phyloP scores from a whole-genome alignment of 139 green algal species.

The Coelastrella sp. region DNA sequence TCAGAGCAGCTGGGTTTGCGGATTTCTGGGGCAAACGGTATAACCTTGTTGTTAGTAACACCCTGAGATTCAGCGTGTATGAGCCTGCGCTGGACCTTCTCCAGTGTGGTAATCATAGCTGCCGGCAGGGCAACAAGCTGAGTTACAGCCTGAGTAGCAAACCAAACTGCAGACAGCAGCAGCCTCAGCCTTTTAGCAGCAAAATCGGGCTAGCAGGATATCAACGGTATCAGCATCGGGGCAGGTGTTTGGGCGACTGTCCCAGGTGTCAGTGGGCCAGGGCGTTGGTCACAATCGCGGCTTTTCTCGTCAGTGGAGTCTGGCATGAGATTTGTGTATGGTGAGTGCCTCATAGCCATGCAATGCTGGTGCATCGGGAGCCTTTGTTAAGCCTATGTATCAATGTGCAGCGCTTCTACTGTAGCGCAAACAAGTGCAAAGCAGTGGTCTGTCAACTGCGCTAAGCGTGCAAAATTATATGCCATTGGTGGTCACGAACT shows the following conservation, averaged over 20 bases:
- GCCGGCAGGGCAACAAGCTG: not conserved
- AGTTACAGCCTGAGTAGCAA: not conserved
- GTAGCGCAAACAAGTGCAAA: no score
- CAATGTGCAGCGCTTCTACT: no score
- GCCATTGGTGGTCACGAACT: no score
- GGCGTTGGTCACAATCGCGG: constrained; percentile 14
- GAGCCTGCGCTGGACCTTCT: constrained; percentile 39
- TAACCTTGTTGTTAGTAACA: constrained; percentile 29
- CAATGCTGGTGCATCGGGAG: no score
- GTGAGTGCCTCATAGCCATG: constrained; percentile 21
- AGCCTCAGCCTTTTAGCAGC: no score
- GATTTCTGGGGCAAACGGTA: constrained; percentile 42
- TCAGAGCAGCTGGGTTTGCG: not conserved
- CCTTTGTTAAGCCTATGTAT: no score
- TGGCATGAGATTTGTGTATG: constrained; percentile 55
- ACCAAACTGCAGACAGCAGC: no score
- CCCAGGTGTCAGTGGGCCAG: not conserved
- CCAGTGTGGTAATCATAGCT: not conserved
- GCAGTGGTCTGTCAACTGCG: no score
- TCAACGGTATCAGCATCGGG: not conserved
- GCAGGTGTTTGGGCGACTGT: not conserved
- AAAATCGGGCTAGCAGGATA: no score
- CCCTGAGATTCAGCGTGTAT: constrained; percentile 51
- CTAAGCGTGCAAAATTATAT: no score
- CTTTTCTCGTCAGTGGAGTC: constrained; percentile 50